Evolutionary conservation across 176 grass and related monocot species (phyloP), one percentile per base, ranked within the genome.

Genomic region (Carex scoparia): DNA sequence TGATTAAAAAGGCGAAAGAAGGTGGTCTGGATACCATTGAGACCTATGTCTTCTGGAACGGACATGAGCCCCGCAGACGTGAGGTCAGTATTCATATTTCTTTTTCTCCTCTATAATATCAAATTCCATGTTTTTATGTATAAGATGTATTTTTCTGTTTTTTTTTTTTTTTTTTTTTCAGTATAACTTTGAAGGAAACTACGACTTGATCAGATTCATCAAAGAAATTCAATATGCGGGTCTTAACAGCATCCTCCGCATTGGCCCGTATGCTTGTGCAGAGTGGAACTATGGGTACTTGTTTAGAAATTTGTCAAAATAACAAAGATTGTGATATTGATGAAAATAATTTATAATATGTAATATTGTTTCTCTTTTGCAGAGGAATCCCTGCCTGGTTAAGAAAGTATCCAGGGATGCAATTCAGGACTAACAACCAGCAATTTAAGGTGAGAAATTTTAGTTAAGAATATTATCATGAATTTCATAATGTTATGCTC

Each of bases 41-140:
- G 64, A 90, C 91, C 10, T 93, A 93, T 28, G 84, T 90, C 38
- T 93, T 93, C 57, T 93, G 91, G 91, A 93, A 93, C 0, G 91
- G 88, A 16, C 86, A 93, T 16, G 88, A 93, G 62, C 91, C 89
- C 0, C 89, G 46, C 4, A 59, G 51, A 30, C 89, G 88, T 4
- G 42, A 90, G 87, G 91, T 92, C 44, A 37, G 60, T 64, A 80
- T 56, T 38, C 18, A 4, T 40, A 38, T 88, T 79, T 1, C 11
- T 40, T 40, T 48, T 33, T 9, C 10, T 31, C 35, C 1, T 88
- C 0, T 27, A 2, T 40, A 40, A 40, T 40, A 35, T 58, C 10
- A 42, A 13, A 30, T 27, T 69, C 28, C 3, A 69, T 79, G 3
- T 76, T 57, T 8, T 44, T 82, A 0, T 59, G 48, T n/a, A 46